phyloP scores from a whole-genome alignment of 2,329 filamentous ascomycete genomes.

The Colletotrichum melonis region DNA sequence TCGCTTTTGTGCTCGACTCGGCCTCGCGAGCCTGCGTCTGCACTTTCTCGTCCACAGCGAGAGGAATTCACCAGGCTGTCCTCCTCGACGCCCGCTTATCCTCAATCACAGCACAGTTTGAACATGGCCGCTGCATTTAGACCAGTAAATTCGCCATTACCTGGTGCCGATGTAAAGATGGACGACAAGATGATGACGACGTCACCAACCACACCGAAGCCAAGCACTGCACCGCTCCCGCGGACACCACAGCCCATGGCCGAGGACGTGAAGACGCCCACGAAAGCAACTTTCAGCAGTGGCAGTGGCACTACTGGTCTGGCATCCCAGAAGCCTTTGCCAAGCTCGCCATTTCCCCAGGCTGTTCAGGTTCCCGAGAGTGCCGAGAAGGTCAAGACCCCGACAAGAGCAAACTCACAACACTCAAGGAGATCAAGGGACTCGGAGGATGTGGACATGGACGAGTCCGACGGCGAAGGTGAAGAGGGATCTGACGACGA shows the following conservation, averaged over 20 bases:
- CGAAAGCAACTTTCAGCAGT: constrained; percentile 63
- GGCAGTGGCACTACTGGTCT: constrained; percentile 44
- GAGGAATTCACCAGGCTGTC: constrained; percentile 36
- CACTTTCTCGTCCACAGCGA: constrained; percentile 29
- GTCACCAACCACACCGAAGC: constrained; percentile 48
- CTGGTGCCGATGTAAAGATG: constrained; percentile 43
- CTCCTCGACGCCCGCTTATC: constrained; percentile 16
- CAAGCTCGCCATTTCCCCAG: constrained; percentile 63
- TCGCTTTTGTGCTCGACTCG: constrained; percentile 1
- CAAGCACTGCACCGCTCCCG: constrained; percentile 48
- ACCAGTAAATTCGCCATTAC: constrained; percentile 58
- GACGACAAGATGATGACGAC: constrained; percentile 53
- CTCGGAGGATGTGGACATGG: constrained; percentile 80
- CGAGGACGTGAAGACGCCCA: constrained; percentile 71
- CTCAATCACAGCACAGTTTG: neutral
- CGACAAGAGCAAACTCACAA: constrained; percentile 69
- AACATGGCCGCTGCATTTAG: constrained; percentile 61
- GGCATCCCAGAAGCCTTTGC: constrained; percentile 64
- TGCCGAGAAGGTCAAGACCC: constrained; percentile 53
- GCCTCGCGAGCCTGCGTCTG: constrained; percentile 20
- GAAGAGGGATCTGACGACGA: constrained; percentile 74
- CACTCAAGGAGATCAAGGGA: constrained; percentile 70
- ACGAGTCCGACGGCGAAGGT: constrained; percentile 76
- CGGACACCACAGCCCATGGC: constrained; percentile 22
- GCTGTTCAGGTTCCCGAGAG: constrained; percentile 59